Evolutionary conservation across 164 flowering plant species (phyloP).

Genomic region (Vitis riparia): DNA sequence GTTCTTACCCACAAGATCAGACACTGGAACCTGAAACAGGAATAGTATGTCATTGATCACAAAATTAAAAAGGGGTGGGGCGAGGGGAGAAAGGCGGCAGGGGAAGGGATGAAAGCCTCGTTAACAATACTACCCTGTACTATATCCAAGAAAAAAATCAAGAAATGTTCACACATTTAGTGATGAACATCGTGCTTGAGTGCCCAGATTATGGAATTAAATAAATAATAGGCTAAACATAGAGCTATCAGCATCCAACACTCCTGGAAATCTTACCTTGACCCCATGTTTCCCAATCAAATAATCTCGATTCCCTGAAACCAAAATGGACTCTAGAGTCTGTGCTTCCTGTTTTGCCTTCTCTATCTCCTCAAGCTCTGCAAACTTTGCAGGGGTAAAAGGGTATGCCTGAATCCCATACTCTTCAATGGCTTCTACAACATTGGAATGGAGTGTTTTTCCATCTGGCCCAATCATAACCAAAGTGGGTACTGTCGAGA

Average conservation of each 20-base stretch:
- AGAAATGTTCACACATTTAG: too few relatives aligned
- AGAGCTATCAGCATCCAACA: too few relatives aligned
- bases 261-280: constrained; percentile 31
- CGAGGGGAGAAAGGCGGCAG: too few relatives aligned
- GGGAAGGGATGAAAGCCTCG: too few relatives aligned
- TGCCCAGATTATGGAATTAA: too few relatives aligned
- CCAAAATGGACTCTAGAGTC: constrained; percentile 55
- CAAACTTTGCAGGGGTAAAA: constrained; percentile 50
- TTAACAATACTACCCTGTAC: too few relatives aligned
- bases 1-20: constrained; percentile 65
- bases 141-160: too few relatives aligned
- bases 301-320: constrained; percentile 43
- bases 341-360: constrained; percentile 45
- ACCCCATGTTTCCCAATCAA: constrained; percentile 46
- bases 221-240: too few relatives aligned
- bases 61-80: neutral
- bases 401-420: constrained; percentile 54
- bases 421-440: constrained; percentile 48
- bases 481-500: constrained; percentile 37
- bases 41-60: neutral
- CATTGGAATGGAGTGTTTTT: constrained; percentile 50
- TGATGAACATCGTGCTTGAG: too few relatives aligned
- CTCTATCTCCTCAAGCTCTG: constrained; percentile 46
- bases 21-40: constrained; percentile 44
- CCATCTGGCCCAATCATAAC: constrained; percentile 60